Base-by-base conservation (phyloP, 768 basidiomycete genomes). In the Lentinula edodes region DNA sequence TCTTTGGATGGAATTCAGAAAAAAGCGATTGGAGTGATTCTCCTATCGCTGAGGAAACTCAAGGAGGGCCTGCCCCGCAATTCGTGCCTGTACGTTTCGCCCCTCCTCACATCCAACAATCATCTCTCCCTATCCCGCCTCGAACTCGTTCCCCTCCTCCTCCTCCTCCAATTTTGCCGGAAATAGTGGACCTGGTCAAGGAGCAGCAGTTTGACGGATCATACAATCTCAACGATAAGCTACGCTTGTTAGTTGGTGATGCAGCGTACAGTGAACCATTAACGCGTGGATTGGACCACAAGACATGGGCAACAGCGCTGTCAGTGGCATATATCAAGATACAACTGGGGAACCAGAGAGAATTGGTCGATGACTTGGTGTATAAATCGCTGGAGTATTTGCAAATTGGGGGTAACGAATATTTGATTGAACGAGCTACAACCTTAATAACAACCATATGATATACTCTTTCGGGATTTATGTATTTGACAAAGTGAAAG, bases 181-280 rank as follows among this genome's bases (percentile, higher is more conserved):
- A 71, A 35, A 74, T 80, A 5, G 62, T 77, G 16, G 59, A 72
- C 2, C 68, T 85, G 43, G 68, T 80, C 10, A 63, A 64, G 13
- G 62, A 79, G 20, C 80, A 83, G 71, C 52, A 63, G 2, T 74
- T 74, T 32, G 79, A 84, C 56, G 85, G 85, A 0, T 82, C 82
- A 1, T 86, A 82, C 67, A n/a, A 65, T 7, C 61, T 70, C 1
- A 65, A 72, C 36, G 65, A 74, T 3, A 43, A 65, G 0, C 68
- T 83, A 6, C 64, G 64, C 0, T 53, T 9, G 13, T 67, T 85
- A 39, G 71, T 83, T 5, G 81, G 81, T 6, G 57, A 66, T 0
- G 62, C 61, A 0, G 72, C 74, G 1, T 52, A 79, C 3, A 62
- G 67, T 8, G 74, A 78, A 62, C 72, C 68, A 1, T 66, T 60